phyloP scores from a whole-genome alignment of 2,329 filamentous ascomycete genomes.

The Fusarium brevicatenulatum region DNA sequence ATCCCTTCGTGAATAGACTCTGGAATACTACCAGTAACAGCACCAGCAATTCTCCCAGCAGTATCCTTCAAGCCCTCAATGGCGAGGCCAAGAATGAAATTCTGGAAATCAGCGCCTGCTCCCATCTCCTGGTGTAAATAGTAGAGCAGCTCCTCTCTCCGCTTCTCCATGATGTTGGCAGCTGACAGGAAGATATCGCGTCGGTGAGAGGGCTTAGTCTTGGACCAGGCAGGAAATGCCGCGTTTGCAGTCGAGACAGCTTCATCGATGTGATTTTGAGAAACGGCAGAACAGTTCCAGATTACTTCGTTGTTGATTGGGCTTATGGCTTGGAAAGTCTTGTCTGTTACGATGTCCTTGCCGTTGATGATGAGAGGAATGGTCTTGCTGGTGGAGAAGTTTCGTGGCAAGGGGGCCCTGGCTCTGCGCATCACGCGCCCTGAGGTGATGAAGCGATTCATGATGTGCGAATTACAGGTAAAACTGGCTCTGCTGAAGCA shows the following conservation, averaged over 20 bases:
- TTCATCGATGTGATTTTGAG: neutral
- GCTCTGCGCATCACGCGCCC: neutral
- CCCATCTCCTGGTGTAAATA: slow-evolving; percentile 25
- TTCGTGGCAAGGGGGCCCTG: neutral
- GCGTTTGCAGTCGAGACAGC: slow-evolving; percentile 2
- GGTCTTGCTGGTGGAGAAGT: neutral
- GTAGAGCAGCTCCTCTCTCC: neutral
- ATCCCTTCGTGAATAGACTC: slow-evolving; percentile 33
- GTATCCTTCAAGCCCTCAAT: slow-evolving; percentile 49
- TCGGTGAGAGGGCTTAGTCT: slow-evolving; percentile 7
- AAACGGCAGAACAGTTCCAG: slow-evolving; percentile 18
- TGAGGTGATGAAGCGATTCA: neutral
- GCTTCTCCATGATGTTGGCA: slow-evolving; percentile 8
- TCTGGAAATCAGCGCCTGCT: slow-evolving; percentile 10
- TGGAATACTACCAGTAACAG: slow-evolving; percentile 44
- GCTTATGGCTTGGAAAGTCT: slow-evolving; percentile 7
- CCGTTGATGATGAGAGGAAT: slow-evolving; percentile 23
- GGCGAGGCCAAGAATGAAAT: slow-evolving; percentile 47
- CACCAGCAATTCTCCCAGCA: slow-evolving; percentile 47
- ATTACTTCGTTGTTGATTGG: slow-evolving; percentile 12
- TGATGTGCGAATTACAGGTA: neutral
- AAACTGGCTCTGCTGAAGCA: neutral
- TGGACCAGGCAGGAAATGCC: slow-evolving; percentile 12
- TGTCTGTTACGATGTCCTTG: slow-evolving; percentile 8
- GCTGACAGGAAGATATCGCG: slow-evolving; percentile 20